Conservation (phyloP, 371 early-diverging fungal genomes). For the Thermomucor indicae-seudaticae region DNA sequence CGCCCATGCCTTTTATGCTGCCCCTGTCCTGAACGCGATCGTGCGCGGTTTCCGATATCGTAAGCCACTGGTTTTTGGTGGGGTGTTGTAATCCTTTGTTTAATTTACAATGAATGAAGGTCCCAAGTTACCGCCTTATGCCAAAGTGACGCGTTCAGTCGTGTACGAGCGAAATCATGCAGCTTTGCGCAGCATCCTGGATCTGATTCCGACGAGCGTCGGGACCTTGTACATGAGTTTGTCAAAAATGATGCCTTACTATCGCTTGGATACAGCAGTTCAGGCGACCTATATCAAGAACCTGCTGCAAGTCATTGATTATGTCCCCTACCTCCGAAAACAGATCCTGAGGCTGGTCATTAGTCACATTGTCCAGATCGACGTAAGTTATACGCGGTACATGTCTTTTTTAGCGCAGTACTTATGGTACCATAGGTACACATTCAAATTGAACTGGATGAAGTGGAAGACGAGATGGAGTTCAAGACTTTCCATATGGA, state of each 20-base stretch:
- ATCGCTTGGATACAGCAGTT: slow-evolving; percentile 54
- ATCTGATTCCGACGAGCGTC: slow-evolving; percentile 76
- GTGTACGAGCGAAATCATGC: slow-evolving; percentile 63
- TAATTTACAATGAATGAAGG: slow-evolving; percentile 8
- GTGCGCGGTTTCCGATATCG: slow-evolving; percentile 63
- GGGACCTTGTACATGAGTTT: slow-evolving; percentile 66
- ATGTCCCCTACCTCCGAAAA: slow-evolving; percentile 71
- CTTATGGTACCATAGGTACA: slow-evolving; percentile 57
- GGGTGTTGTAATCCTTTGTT: not conserved
- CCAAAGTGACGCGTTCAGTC: slow-evolving; percentile 23
- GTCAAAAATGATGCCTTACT: slow-evolving; percentile 73
- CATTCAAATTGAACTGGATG: slow-evolving; percentile 91
- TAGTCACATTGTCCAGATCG: slow-evolving; percentile 82
- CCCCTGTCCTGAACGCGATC: slow-evolving; percentile 61
- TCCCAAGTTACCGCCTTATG: slow-evolving; percentile 16
- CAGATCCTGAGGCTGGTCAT: slow-evolving; percentile 73
- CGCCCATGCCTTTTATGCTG: slow-evolving; percentile 78
- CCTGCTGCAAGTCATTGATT: slow-evolving; percentile 67
- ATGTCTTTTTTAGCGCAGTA: not conserved
- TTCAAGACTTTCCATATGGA: slow-evolving; percentile 35
- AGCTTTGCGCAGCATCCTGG: slow-evolving; percentile 62
- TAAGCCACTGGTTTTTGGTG: slow-evolving; percentile 24
- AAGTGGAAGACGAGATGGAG: slow-evolving; percentile 75
- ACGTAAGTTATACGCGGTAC: slow-evolving; percentile 49
- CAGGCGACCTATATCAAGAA: slow-evolving; percentile 77